Percentiles rank a stretch among this genome's conserved stretches.
These are phyloP conservation scores for Uncinocarpus reesii DNA, from an alignment of 2,329 filamentous ascomycete genomes.

Conservation along the genomic window DNA sequence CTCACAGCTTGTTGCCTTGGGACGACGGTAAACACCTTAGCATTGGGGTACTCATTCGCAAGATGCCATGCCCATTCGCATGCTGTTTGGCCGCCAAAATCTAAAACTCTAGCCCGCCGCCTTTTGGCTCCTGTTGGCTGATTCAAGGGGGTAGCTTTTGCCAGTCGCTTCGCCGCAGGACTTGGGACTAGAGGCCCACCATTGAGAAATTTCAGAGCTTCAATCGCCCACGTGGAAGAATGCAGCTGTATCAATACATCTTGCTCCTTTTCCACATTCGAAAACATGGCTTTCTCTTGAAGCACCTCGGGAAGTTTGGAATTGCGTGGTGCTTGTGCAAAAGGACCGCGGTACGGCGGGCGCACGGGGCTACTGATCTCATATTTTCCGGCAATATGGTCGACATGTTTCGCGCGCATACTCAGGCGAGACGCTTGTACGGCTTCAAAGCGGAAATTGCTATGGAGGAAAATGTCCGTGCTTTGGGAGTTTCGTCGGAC, in stretches of 20 bases:
- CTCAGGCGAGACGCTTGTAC: conserved; percentile 74
- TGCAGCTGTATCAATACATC: conserved; percentile 65
- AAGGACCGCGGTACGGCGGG: conserved; percentile 59
- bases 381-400: conserved; percentile 75
- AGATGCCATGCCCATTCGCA: conserved; percentile 97
- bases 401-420: conserved; percentile 60
- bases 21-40: conserved; percentile 79
- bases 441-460: conserved; percentile 75
- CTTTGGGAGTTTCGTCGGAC: conserved; percentile 48
- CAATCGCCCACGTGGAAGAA: conserved; percentile 51
- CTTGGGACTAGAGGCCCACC: conserved; percentile 51
- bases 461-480: conserved; percentile 73
- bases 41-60: conserved; percentile 71
- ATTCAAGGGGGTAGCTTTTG: conserved; percentile 22
- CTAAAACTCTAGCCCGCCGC: conserved; percentile 58
- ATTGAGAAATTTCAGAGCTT: conserved; percentile 51
- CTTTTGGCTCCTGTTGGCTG: conserved; percentile 24
- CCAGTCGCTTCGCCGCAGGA: conserved; percentile 36
- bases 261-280: conserved; percentile 58
- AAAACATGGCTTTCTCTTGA: conserved; percentile 34
- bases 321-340: conserved; percentile 62
- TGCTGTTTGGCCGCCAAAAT: conserved; percentile 72
- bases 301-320: conserved; percentile 54
- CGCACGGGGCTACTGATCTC: conserved; percentile 61
- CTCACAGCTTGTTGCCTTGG: conserved; percentile 64